phyloP scores from a whole-genome alignment of 306 rosid species.

The Lathyrus sativus region DNA sequence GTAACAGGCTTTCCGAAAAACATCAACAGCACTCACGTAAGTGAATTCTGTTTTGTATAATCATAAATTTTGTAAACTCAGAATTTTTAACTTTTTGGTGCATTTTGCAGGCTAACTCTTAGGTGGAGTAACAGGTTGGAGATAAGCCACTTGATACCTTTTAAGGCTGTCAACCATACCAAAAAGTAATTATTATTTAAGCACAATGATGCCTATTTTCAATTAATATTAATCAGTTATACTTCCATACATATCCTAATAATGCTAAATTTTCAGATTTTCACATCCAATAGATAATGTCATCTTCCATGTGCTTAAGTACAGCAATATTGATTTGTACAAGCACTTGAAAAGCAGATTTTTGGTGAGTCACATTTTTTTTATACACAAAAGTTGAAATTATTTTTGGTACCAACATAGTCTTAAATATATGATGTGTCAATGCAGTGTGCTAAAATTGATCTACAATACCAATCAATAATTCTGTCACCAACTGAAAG shows the following conservation, averaged over 20 bases:
- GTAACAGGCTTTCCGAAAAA: slow-evolving; percentile 30
- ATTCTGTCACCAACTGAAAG: slow-evolving; percentile 21
- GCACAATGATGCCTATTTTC: neutral
- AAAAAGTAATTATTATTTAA: slow-evolving; percentile 15
- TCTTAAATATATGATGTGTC: neutral
- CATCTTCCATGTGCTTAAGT: neutral
- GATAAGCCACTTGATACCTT: neutral
- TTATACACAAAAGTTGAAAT: no score
- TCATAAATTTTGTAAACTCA: neutral
- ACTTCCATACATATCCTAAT: neutral
- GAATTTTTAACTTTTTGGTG: neutral
- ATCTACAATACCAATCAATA: slow-evolving; percentile 10
- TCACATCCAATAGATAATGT: neutral
- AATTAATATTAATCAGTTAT: neutral
- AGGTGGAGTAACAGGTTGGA: slow-evolving; percentile 9
- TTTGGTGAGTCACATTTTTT: slow-evolving; percentile 22
- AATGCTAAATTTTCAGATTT: slow-evolving; percentile 27
- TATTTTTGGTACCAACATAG: no score
- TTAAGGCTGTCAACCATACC: neutral
- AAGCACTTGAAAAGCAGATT: neutral
- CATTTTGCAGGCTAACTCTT: slow-evolving; percentile 34
- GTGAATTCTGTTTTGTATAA: neutral
- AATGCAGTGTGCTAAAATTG: slow-evolving; percentile 36
- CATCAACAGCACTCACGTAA: slow-evolving; percentile 17
- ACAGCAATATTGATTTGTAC: slow-evolving; percentile 7